Percentiles rank a stretch among this genome's conserved stretches.
Conservation (phyloP, 2,329 filamentous ascomycete genomes). For the Stagonosporopsis rhizophila region DNA sequence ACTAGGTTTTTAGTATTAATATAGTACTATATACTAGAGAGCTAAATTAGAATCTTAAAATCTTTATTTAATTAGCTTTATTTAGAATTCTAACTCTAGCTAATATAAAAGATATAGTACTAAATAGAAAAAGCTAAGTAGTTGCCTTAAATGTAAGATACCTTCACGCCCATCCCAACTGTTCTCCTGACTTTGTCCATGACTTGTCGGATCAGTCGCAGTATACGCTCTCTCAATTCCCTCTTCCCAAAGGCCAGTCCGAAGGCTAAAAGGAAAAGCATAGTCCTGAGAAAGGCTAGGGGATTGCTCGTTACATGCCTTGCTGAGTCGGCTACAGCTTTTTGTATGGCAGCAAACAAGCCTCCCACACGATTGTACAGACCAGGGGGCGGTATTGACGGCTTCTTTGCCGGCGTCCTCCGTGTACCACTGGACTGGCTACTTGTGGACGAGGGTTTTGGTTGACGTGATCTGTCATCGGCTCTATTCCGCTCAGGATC, state of each 20-base stretch:
- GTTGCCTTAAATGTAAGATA: conserved; percentile 80
- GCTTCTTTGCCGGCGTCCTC: conserved; percentile 42
- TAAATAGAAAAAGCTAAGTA: no score
- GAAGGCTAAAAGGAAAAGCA: conserved; percentile 83
- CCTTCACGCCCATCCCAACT: conserved; percentile 95
- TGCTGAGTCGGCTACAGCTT: conserved; percentile 58
- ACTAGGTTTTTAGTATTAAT: no score
- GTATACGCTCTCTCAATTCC: conserved; percentile 76
- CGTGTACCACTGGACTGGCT: conserved; percentile 40
- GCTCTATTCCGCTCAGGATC: not conserved
- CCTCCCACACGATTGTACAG: conserved; percentile 54
- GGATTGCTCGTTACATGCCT: conserved; percentile 62
- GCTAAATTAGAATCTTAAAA: no score
- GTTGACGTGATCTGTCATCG: conserved; percentile 10
- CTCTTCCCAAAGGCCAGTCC: conserved; percentile 76
- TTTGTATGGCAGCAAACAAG: conserved; percentile 56
- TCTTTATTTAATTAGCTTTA: no score
- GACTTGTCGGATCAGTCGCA: conserved; percentile 69
- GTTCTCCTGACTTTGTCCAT: conserved; percentile 86
- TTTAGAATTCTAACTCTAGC: no score
- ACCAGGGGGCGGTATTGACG: conserved; percentile 43
- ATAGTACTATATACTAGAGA: no score
- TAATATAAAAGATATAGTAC: no score
- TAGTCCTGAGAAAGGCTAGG: conserved; percentile 63
- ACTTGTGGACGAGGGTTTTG: conserved; percentile 32